These are phyloP conservation scores for Botrytis porri DNA, from an alignment of 2,329 filamentous ascomycete species.

Conservation along the genomic window DNA sequence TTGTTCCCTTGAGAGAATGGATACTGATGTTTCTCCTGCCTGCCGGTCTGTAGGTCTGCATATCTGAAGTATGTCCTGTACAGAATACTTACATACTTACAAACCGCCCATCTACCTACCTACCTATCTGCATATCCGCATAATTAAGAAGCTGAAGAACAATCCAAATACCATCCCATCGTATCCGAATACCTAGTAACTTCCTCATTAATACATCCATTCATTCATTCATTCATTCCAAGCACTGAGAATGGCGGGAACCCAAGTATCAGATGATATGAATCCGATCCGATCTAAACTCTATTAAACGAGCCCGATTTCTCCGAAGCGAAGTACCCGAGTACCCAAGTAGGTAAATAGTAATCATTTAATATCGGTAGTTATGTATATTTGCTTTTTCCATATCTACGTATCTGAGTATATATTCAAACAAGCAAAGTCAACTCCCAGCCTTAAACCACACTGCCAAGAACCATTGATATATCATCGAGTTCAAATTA, in stretches of 20 bases:
- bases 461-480: background rate
- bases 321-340: background rate
- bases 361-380: too few species aligned
- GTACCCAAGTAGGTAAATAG: too few species aligned
- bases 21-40: background rate
- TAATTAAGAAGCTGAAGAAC: background rate
- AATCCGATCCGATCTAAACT: background rate
- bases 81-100: background rate
- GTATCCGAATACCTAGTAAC: background rate
- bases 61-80: background rate
- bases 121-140: background rate
- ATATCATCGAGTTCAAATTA: background rate
- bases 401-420: background rate
- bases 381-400: too few species aligned
- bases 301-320: background rate
- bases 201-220: background rate
- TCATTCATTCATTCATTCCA: background rate
- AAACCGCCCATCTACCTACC: background rate
- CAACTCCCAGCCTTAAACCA: background rate
- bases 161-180: background rate
- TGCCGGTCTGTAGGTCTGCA: background rate
- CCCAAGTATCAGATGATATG: background rate
- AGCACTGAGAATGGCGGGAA: background rate
- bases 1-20: background rate
- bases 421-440: background rate